Base-by-base conservation (phyloP, 2,329 filamentous ascomycete species). In the Botrytis fabae region DNA sequence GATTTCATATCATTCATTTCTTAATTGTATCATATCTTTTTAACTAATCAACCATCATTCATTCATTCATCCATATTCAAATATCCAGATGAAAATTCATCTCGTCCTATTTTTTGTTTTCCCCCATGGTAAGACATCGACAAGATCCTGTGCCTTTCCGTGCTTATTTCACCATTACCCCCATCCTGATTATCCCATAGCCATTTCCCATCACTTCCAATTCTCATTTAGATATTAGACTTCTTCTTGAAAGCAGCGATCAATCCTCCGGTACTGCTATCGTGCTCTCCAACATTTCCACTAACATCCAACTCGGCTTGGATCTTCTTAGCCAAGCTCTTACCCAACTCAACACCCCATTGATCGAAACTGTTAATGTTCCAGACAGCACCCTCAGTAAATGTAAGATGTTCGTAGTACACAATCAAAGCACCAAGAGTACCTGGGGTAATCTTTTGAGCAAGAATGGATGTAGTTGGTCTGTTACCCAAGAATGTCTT, bases 321-420 rank as follows among this genome's bases (percentile, higher is more conserved):
- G 76, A 95, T 94, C 86, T 94, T 95, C 91, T 95, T 98, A 75
- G 96, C 96, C 77, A 99, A 86, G 59, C 92, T 91, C 91, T 99
- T 99, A 83, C 96, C 96, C 75, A 99, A 87, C 88, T 99, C 96
- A 62, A 99, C 96, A 85, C 96, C 96, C 96, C 96, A 99, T 87
- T 99, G 96, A 85, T 99, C 96, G 82, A 98, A 99, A 81, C 92
- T 94, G 90, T 99, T 99, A 87, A 99, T 97, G 86, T 98, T 97
- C 96, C 96, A 99, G 82, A 99, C 88, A 70, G 95, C 95, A 80
- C 96, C 96, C 86, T 99, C 96, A 54, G 93, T 97, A 84, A 99
- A 99, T 73, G 96, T 98, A 75, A 98, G 85, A 85, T 99, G 96
- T 88, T 99, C 96, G 85, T 99, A 99, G 89, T 98, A 99, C 77